These are phyloP conservation scores for Leccinum ochraceum DNA, from an alignment of 768 basidiomycete species.

Conservation along the genomic window DNA sequence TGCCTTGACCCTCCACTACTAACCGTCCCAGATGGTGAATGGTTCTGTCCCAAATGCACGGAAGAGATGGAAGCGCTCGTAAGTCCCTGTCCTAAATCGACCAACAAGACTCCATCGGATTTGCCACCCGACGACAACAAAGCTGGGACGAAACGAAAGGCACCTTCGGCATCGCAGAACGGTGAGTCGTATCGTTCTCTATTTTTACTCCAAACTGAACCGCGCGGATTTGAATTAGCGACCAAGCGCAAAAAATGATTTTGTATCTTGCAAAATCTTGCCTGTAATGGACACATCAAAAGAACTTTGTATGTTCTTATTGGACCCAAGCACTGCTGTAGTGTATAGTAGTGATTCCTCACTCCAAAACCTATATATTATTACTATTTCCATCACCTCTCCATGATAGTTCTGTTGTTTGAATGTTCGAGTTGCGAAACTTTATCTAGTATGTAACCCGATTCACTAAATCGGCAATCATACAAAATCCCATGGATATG, in stretches of 20 bases:
- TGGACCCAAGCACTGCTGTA: conserved; percentile 3
- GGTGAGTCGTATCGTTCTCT: conserved; percentile 32
- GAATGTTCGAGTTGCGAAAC: background rate
- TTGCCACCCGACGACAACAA: conserved; percentile 22
- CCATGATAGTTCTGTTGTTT: background rate
- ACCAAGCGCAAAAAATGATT: conserved; percentile 42
- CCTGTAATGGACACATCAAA: background rate
- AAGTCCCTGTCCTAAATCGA: conserved; percentile 12
- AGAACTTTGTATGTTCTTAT: conserved; percentile 6
- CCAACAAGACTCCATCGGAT: conserved; percentile 19
- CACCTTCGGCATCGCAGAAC: conserved; percentile 36
- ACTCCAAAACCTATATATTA: conserved; percentile 21
- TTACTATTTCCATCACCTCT: conserved; percentile 23
- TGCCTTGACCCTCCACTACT: conserved; percentile 80
- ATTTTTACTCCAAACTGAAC: background rate
- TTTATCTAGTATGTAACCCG: background rate
- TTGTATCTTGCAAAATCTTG: background rate
- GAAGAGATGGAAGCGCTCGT: conserved; percentile 53
- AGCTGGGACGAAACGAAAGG: conserved; percentile 47
- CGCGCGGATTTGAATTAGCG: conserved; percentile 20
- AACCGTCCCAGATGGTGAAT: conserved; percentile 83
- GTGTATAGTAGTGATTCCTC: conserved; percentile 20
- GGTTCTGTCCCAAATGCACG: conserved; percentile 84
- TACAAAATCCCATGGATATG: background rate
- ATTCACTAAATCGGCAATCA: background rate